A percentile compares a stretch with the other conserved stretches of the same genome.
Conservation (phyloP, 2,329 filamentous ascomycete species). For the Dactylellina drechsleri region DNA sequence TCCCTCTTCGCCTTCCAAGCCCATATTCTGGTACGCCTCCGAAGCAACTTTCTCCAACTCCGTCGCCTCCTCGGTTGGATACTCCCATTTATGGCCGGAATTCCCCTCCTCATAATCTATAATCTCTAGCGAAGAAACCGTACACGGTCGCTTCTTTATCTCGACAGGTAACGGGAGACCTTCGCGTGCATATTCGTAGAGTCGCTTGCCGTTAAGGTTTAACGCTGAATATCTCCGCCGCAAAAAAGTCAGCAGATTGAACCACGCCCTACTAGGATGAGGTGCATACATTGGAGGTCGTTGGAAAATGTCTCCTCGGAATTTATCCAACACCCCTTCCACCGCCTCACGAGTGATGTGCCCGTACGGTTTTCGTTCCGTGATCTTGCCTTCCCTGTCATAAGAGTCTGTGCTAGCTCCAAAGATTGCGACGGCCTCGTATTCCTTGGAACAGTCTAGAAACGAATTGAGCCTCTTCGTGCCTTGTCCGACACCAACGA, state of each 20-base stretch:
- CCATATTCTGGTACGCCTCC: conserved; percentile 53
- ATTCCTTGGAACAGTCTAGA: conserved; percentile 88
- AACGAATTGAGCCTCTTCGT: conserved; percentile 85
- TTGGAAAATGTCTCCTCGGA: conserved; percentile 86
- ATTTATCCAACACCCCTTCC: conserved; percentile 77
- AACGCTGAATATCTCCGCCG: conserved; percentile 78
- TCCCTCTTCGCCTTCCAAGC: conserved; percentile 15
- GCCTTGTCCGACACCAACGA: conserved; percentile 84
- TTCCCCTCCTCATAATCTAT: conserved; percentile 86
- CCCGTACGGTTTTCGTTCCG: conserved; percentile 77
- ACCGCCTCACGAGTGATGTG: conserved; percentile 83
- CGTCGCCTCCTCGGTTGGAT: conserved; percentile 78
- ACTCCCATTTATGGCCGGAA: conserved; percentile 76
- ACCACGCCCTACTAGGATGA: neutral
- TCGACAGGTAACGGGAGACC: conserved; percentile 86
- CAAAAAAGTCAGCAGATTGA: neutral
- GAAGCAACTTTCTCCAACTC: conserved; percentile 68
- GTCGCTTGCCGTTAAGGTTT: conserved; percentile 89
- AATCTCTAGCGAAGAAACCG: conserved; percentile 80
- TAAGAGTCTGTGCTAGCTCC: conserved; percentile 93
- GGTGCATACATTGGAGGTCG: conserved; percentile 76
- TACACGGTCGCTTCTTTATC: conserved; percentile 81
- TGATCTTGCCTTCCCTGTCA: conserved; percentile 83
- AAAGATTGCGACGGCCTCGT: conserved; percentile 89
- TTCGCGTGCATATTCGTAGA: conserved; percentile 95